Evolutionary conservation across 73 alveolate species (phyloP), one percentile per base, ranked within the genome.

Genomic region (Stentor coeruleus): DNA sequence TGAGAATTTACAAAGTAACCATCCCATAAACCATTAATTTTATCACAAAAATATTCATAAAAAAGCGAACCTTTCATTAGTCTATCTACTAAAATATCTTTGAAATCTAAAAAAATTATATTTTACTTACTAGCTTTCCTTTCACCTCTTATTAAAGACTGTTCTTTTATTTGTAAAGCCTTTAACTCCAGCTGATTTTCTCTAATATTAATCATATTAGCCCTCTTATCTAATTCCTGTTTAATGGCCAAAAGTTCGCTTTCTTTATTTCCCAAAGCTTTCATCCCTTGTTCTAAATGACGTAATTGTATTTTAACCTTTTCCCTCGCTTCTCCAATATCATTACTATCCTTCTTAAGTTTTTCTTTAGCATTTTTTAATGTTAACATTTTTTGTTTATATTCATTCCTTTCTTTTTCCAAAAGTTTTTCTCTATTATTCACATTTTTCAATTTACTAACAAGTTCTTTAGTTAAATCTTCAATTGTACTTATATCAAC

Each of bases 371-470:
- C 37, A 20, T 66, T 40, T 66, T 49, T 89, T 76, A 92, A 98
- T 38, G 95, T 82, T 30, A 97, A 94, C 30, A 93, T 84, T 75
- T 97, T 97, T 86, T 97, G 99, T 36, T 96, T 93, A 85, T 93
- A 97, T 81, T 97, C 99, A 81, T 98, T 90, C 28, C 82, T 84
- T 49, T 90, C 89, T 81, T 81, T 92, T 77, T 94, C 97, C 28
- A 59, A 82, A 35, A 84, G 77, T n/a, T 89, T 90, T 77, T 87
- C 3, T 3, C 59, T 38, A 49, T 57, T 3, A 37, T 77, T 59
- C 59, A 81, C 59, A 58, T 59, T 83, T 60, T 60, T 77, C 20
- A 82, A 58, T 33, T 60, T 82, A 33, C 72, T 59, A 33, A 30
- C 38, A 3, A 82, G 30, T 72, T 82, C 83, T 0, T 15, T 0